Percentiles rank a stretch among this genome's conserved stretches.
Conservation (phyloP, 2,329 filamentous ascomycete genomes). For the Fusarium penzigii region DNA sequence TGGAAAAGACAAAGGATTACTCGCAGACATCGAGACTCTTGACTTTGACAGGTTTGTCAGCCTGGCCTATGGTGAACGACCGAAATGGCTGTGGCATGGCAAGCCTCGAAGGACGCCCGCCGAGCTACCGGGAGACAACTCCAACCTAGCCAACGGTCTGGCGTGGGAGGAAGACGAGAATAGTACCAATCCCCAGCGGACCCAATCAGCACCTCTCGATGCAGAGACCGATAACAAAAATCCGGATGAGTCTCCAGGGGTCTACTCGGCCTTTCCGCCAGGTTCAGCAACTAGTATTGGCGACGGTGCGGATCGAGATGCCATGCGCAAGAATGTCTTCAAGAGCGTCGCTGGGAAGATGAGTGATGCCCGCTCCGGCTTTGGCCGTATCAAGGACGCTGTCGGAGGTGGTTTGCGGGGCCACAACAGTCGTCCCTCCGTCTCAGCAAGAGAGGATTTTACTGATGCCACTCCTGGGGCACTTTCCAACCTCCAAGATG, state of each 20-base stretch:
- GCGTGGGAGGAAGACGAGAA: conserved; percentile 56
- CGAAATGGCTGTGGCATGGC: conserved; percentile 94
- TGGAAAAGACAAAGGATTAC: conserved; percentile 81
- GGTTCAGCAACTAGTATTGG: conserved; percentile 47
- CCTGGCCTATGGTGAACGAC: conserved; percentile 75
- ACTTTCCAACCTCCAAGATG: conserved; percentile 14
- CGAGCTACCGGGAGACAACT: conserved; percentile 48
- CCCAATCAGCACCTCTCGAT: conserved; percentile 54
- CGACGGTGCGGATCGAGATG: conserved; percentile 57
- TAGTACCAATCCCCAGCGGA: conserved; percentile 46
- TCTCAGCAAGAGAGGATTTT: conserved; percentile 51
- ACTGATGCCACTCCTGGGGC: conserved; percentile 33
- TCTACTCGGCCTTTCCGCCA: conserved; percentile 46
- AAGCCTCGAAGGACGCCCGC: conserved; percentile 70
- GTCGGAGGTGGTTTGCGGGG: conserved; percentile 64
- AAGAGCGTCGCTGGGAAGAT: conserved; percentile 79
- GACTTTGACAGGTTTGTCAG: conserved; percentile 84
- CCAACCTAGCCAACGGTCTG: conserved; percentile 48
- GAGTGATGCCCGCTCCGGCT: conserved; percentile 77
- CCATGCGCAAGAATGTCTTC: conserved; percentile 66
- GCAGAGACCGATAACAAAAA: conserved; percentile 49
- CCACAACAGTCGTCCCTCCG: conserved; percentile 54
- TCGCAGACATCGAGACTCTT: conserved; percentile 88
- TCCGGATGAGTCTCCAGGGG: conserved; percentile 46
- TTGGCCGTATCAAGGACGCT: conserved; percentile 83